Conservation (phyloP, 202 grass and related monocot genomes). For the Bolboschoenoplectus hybrid region DNA sequence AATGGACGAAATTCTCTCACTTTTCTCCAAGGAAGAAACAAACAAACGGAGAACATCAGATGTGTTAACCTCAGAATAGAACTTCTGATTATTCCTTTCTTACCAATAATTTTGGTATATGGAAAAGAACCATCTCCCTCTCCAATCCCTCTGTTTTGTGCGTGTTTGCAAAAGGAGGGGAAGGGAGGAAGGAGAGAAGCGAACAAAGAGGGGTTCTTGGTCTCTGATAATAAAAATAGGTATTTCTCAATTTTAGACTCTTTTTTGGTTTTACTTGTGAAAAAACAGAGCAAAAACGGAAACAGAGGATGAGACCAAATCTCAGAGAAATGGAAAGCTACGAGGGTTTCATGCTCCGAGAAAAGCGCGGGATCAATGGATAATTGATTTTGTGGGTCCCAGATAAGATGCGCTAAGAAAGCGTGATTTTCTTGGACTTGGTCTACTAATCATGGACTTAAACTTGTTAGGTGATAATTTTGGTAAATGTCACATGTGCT, state of each 20-base stretch:
- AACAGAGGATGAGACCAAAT: slow-evolving; percentile 36
- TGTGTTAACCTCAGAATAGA: not conserved
- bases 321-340: slow-evolving; percentile 33
- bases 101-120: slow-evolving; percentile 10
- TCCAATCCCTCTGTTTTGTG: slow-evolving; percentile 25
- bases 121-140: slow-evolving; percentile 28
- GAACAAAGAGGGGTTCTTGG: not conserved
- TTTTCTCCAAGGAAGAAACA: not conserved
- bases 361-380: slow-evolving; percentile 8
- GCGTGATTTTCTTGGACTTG: slow-evolving; percentile 11
- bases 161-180: slow-evolving; percentile 21
- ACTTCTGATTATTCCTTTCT: slow-evolving; percentile 8
- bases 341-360: slow-evolving; percentile 26
- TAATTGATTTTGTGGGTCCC: not conserved
- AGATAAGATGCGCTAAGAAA: slow-evolving; percentile 2
- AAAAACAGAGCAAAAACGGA: slow-evolving; percentile 32
- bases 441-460: not conserved
- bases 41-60: slow-evolving; percentile 18
- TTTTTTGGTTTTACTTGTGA: slow-evolving; percentile 11
- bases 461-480: slow-evolving; percentile 18
- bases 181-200: slow-evolving; percentile 33
- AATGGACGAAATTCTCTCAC: not conserved
- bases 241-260: slow-evolving; percentile 27
- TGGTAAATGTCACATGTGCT: not conserved
- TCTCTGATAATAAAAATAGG: slow-evolving; percentile 27